A percentile compares a stretch with the other conserved stretches of the same genome.
Conservation (phyloP, 192 early-diverging fungal species). For the Allomyces javanicus region DNA sequence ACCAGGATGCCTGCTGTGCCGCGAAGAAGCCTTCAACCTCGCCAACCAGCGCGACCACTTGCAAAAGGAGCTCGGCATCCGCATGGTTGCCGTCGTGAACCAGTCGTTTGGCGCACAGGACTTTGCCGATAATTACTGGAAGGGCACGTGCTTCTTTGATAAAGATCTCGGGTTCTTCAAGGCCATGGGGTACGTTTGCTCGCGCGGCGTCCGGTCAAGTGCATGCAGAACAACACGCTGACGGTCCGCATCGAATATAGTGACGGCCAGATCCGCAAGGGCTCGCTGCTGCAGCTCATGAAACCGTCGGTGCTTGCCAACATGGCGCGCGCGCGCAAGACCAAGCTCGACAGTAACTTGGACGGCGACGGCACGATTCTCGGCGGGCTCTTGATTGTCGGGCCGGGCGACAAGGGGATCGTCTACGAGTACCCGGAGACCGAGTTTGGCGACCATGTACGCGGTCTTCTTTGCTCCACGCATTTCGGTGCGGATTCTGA, state of each 20-base stretch:
- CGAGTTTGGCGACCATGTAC: not conserved
- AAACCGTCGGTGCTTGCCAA: not conserved
- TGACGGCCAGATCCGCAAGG: not conserved
- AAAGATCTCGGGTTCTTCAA: not conserved
- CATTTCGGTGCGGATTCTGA: too few species aligned
- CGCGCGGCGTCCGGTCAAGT: not conserved
- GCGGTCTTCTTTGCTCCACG: too few species aligned
- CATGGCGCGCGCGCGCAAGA: not conserved
- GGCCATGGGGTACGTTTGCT: not conserved
- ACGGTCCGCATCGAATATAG: not conserved
- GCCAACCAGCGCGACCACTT: not conserved
- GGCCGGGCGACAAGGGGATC: not conserved
- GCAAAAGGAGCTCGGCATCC: not conserved
- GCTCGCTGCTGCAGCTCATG: not conserved
- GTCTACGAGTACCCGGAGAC: not conserved
- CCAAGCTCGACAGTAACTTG: not conserved
- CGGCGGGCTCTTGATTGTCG: not conserved
- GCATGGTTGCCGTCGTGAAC: not conserved
- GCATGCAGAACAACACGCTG: too few species aligned
- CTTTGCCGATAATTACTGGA: not conserved
- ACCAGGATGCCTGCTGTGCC: not conserved
- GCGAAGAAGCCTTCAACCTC: not conserved
- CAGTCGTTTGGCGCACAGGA: slow-evolving; percentile 1
- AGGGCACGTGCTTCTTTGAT: not conserved
- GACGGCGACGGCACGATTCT: not conserved